Evolutionary conservation across 1,139 yeast species (phyloP).

Genomic region (Pichia sp.): DNA sequence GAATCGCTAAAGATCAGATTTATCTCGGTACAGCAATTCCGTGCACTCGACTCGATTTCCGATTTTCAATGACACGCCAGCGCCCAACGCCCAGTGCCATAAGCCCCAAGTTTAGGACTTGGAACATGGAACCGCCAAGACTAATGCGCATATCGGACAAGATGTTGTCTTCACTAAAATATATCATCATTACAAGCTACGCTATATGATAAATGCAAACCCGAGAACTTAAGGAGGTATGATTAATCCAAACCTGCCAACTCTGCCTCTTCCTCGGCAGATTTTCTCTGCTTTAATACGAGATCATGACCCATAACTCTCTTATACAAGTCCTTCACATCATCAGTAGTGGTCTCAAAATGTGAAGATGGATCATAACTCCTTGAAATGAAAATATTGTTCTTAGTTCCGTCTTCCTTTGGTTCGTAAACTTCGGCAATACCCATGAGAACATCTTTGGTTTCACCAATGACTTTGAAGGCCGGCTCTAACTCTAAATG

Average conservation of each 20-base stretch:
- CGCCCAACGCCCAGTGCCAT: no score
- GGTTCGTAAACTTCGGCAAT: conserved; percentile 92
- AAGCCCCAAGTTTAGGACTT: no score
- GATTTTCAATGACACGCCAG: no score
- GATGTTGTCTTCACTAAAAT: no score
- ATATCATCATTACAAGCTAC: not conserved
- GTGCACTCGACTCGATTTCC: no score
- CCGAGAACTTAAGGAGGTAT: no score
- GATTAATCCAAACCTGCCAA: conserved; percentile 25
- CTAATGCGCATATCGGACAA: no score
- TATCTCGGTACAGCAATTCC: no score
- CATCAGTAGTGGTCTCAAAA: conserved; percentile 94
- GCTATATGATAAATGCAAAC: no score
- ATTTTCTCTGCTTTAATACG: conserved; percentile 69
- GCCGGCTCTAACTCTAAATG: conserved; percentile 94
- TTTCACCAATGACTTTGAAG: conserved; percentile 76
- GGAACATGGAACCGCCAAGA: no score
- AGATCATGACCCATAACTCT: conserved; percentile 91
- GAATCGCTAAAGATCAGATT: no score
- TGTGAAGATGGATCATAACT: conserved; percentile 94
- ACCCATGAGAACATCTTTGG: conserved; percentile 89
- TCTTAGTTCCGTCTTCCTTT: conserved; percentile 67
- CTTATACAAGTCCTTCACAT: conserved; percentile 87
- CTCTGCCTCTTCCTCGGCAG: conserved; percentile 54
- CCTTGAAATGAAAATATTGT: conserved; percentile 72